These are phyloP conservation scores for Trametes gibbosa DNA, from an alignment of 768 basidiomycete species.

Conservation along the genomic window DNA sequence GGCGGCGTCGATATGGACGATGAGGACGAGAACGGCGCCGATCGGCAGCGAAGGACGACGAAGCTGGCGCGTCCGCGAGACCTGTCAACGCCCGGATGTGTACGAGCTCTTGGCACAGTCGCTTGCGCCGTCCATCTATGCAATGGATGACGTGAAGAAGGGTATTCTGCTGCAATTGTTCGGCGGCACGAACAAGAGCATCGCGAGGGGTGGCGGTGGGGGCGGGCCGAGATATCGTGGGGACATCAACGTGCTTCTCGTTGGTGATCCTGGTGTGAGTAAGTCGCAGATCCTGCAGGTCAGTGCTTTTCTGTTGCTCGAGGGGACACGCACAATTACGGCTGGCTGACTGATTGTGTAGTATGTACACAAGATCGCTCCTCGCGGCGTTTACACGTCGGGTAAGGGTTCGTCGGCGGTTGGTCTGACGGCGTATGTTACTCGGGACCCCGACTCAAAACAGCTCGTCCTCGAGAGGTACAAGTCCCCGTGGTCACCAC, in stretches of 20 bases:
- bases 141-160: slow-evolving; percentile 99
- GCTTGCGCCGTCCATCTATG: slow-evolving; percentile 94
- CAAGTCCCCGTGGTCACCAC: neutral
- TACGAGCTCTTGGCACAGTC: slow-evolving; percentile 84
- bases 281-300: slow-evolving; percentile 94
- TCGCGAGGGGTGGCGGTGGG: slow-evolving; percentile 88
- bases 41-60: slow-evolving; percentile 42
- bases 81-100: slow-evolving; percentile 72
- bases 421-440: slow-evolving; percentile 97
- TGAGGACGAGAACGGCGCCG: slow-evolving; percentile 46
- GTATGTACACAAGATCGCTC: slow-evolving; percentile 99
- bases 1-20: slow-evolving; percentile 59
- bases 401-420: slow-evolving; percentile 99
- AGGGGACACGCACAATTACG: too few species aligned
- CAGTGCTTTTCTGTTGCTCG: too few species aligned
- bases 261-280: slow-evolving; percentile 96
- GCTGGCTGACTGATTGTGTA: slow-evolving; percentile 31
- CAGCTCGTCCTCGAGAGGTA: slow-evolving; percentile 96
- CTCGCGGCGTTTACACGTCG: slow-evolving; percentile 94
- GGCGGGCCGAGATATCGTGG: slow-evolving; percentile 96
- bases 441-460: slow-evolving; percentile 96
- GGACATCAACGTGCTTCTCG: slow-evolving; percentile 95
- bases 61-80: slow-evolving; percentile 60
- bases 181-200: slow-evolving; percentile 96
- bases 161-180: slow-evolving; percentile 95